These are phyloP conservation scores for Neofusicoccum ribis DNA, from an alignment of 2,329 filamentous ascomycete species.

Conservation along the genomic window DNA sequence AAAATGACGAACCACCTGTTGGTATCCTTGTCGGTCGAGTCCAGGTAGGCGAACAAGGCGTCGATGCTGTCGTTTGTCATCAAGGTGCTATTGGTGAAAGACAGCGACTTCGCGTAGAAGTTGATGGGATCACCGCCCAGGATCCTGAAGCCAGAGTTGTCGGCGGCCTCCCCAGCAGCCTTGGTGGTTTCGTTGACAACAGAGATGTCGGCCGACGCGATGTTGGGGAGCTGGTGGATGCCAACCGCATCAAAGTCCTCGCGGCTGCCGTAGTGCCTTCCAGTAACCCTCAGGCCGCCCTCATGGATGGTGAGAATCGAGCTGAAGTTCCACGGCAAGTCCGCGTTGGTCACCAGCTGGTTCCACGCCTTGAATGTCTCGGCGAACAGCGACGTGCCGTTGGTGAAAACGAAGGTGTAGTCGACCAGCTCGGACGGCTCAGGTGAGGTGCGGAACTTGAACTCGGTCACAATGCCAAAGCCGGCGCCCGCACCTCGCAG, in stretches of 20 bases:
- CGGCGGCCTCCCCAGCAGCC: conserved; percentile 34
- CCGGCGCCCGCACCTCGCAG: conserved; percentile 44
- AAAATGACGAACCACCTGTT: too few relatives aligned
- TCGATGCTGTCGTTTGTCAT: too few relatives aligned
- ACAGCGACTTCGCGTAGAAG: too few relatives aligned
- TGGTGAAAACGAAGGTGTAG: conserved; percentile 35
- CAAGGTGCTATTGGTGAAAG: too few relatives aligned
- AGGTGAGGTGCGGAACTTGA: conserved; percentile 38
- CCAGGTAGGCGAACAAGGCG: too few relatives aligned
- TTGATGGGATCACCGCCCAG: conserved; percentile 24
- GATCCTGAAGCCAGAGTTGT: conserved; percentile 34
- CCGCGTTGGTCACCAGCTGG: conserved; percentile 31
- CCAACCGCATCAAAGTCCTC: conserved; percentile 36
- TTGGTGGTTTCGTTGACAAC: conserved; percentile 28
- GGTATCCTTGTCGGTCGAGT: too few relatives aligned
- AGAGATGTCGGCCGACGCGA: conserved; percentile 26
- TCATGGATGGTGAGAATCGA: conserved; percentile 34
- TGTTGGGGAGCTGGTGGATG: conserved; percentile 22
- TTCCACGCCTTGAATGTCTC: conserved; percentile 39
- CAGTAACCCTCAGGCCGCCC: conserved; percentile 33
- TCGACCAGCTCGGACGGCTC: conserved; percentile 34
- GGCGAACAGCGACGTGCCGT: conserved; percentile 29
- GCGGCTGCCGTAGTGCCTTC: conserved; percentile 36
- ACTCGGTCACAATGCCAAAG: conserved; percentile 46
- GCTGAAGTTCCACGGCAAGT: conserved; percentile 35